Evolutionary conservation across 208 protist genomes (phyloP), one percentile per base, ranked within the genome.

Genomic region (Trypanosoma cruzi): DNA sequence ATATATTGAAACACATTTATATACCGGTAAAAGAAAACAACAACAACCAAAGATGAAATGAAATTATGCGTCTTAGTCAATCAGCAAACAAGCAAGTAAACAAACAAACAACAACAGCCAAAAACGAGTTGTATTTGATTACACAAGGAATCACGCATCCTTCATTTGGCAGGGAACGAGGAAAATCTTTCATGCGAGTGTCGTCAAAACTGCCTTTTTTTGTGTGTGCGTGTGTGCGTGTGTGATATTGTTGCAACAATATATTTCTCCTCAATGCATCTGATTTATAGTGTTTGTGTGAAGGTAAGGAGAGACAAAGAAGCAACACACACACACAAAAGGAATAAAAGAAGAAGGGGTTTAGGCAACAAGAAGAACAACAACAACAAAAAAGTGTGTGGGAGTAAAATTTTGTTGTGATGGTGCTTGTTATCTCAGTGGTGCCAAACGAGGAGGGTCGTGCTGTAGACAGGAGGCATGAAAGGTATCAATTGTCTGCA

Each of bases 381-480:
- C 13, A 53, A 53, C 7, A n/a, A n/a, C 7, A 53, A 53, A 53
- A 53, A 53, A 24, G n/a, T 28, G 6, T 24, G n/a, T 8, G n/a
- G 53, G 28, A 34, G 28, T 11, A 28, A 11, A 54, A 48, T 1
- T 7, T n/a, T 32, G 31, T 46, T 42, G 34, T 57, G 20, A 76
- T 76, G 71, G 71, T 76, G 57, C 58, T 76, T 46, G 65, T 76
- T 70, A 40, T 76, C 29, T 67, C 71, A 36, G 20, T 71, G 18
- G 44, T 55, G 20, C 29, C 40, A 2, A 48, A 40, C n/a, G 64
- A 55, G 10, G 64, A 63, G 37, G 36, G 28, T 16, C 37, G 62
- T 31, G 55, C 18, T 52, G 29, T 26, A 20, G 60, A 65, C 26
- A 76, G 54, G 11, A 60, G 70, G 55, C 37, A 60, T 31, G 44